A percentile compares a stretch with the other conserved stretches of the same genome.
These are phyloP conservation scores for Penicillium paxilli DNA, from an alignment of 495 filamentous ascomycete species.

Conservation along the genomic window DNA sequence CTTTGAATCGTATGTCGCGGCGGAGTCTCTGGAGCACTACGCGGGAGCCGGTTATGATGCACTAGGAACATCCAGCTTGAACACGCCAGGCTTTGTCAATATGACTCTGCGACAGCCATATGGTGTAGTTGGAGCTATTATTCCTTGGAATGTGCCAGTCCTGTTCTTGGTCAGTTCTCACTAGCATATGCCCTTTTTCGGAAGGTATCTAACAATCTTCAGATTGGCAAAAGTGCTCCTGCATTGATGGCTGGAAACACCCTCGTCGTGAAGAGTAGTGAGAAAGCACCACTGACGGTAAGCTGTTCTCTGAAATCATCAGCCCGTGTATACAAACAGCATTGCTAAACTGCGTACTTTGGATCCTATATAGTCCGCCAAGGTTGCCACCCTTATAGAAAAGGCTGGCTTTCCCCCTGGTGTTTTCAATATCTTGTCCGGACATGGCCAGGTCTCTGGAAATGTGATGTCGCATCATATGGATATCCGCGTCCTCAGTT, in stretches of 20 bases:
- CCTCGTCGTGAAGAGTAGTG: slow-evolving; percentile 57
- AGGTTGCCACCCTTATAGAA: slow-evolving; percentile 53
- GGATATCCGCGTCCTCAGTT: slow-evolving; percentile 66
- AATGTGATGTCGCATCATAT: slow-evolving; percentile 75
- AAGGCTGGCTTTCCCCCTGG: slow-evolving; percentile 87
- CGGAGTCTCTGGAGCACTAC: slow-evolving; percentile 21
- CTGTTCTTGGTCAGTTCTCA: slow-evolving; percentile 27
- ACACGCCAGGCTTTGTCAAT: slow-evolving; percentile 56
- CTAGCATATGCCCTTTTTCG: background rate
- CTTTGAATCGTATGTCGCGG: slow-evolving; percentile 14
- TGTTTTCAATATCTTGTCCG: slow-evolving; percentile 82
- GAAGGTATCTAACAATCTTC: background rate
- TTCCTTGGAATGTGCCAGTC: slow-evolving; percentile 35
- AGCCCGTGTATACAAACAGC: background rate
- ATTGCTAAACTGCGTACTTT: background rate
- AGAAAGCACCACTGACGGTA: slow-evolving; percentile 56
- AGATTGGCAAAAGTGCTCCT: slow-evolving; percentile 46
- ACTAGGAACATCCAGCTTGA: slow-evolving; percentile 54
- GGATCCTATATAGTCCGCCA: slow-evolving; percentile 1
- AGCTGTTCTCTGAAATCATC: background rate
- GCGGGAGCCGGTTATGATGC: slow-evolving; percentile 22
- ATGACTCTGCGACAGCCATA: slow-evolving; percentile 34
- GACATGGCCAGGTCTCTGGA: slow-evolving; percentile 67
- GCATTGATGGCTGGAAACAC: slow-evolving; percentile 58
- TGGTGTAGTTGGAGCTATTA: slow-evolving; percentile 36